These are phyloP conservation scores for Moricandia arvensis DNA, from an alignment of 345 rosid species.

Conservation along the genomic window DNA sequence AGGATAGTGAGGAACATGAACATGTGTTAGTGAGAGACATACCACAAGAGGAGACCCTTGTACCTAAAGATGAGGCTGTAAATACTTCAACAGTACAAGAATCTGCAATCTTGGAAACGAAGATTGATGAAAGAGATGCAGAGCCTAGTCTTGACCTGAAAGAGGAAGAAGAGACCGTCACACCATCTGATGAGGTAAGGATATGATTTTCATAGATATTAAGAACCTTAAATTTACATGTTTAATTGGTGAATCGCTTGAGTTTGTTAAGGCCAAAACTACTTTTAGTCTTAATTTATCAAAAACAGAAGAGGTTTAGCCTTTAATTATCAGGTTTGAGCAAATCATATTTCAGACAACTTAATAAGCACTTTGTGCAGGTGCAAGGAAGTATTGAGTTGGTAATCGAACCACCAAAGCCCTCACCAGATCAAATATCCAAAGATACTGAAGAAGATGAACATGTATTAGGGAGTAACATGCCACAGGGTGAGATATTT, in stretches of 20 bases:
- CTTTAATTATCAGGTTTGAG: too few species aligned
- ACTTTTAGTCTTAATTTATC: conserved; percentile 13
- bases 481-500: neutral
- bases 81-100: conserved; percentile 8
- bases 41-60: conserved; percentile 3
- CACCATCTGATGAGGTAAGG: conserved; percentile 47
- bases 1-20: conserved; percentile 15
- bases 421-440: conserved; percentile 1
- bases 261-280: neutral
- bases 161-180: conserved; percentile 26
- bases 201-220: conserved; percentile 8
- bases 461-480: neutral
- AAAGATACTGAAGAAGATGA: conserved; percentile 3
- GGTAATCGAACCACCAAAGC: neutral
- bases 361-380: neutral
- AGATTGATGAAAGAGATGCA: neutral
- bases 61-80: conserved; percentile 13
- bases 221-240: neutral
- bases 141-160: conserved; percentile 8
- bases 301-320: neutral
- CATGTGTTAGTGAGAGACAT: conserved; percentile 18
- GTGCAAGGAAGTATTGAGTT: neutral
- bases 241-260: neutral
- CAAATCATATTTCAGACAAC: neutral
- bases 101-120: neutral